phyloP scores from a whole-genome alignment of 345 rosid genomes.

The Populus tremula region DNA sequence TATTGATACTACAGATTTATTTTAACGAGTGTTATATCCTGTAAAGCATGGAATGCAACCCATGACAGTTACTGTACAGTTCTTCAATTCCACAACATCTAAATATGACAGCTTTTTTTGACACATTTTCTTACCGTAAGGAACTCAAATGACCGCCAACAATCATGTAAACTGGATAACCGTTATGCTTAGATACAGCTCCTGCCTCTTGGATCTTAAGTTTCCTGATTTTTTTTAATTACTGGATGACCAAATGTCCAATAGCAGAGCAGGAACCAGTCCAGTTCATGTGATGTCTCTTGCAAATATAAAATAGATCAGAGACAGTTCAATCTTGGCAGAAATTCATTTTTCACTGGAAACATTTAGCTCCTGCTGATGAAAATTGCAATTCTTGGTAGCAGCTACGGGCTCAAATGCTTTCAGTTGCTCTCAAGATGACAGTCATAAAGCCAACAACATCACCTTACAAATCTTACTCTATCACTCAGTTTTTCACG shows the following conservation, averaged over 20 bases:
- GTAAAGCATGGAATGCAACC: not conserved
- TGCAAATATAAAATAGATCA: not conserved
- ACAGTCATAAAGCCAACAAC: not conserved
- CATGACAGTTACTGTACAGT: constrained; percentile 4
- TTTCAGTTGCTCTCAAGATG: not conserved
- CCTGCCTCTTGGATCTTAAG: not conserved
- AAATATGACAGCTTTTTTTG: not conserved
- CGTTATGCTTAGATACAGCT: not conserved
- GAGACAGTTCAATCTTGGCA: not conserved
- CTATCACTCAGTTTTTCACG: not conserved
- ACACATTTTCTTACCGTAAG: not conserved
- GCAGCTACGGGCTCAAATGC: not conserved
- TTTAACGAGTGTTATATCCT: constrained; percentile 1
- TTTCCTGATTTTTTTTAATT: not conserved
- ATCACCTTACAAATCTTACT: not conserved
- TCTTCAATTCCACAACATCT: not conserved
- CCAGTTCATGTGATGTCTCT: not conserved
- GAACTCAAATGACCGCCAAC: not conserved
- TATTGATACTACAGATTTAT: not conserved
- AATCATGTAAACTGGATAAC: no score
- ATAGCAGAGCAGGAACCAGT: not conserved
- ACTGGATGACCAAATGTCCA: not conserved
- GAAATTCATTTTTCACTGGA: not conserved
- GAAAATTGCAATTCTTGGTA: not conserved
- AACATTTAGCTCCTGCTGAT: not conserved